These are phyloP conservation scores for Macadamia tetraphylla DNA, from an alignment of 164 flowering plant genomes.

Conservation along the genomic window DNA sequence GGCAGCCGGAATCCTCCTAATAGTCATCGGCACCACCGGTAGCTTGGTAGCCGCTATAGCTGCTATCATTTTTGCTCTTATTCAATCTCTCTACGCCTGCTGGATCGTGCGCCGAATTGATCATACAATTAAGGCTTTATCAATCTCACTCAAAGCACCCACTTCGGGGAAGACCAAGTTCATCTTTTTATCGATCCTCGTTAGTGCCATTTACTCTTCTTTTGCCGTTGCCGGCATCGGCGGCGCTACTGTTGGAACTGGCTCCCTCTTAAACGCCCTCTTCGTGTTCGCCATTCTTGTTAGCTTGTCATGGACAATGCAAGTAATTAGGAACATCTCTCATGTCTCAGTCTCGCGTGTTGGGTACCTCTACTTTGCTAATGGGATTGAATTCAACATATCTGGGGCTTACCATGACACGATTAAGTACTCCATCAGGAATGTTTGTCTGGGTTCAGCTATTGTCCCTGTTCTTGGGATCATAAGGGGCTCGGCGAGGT, in stretches of 20 bases:
- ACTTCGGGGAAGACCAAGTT: conserved; percentile 10
- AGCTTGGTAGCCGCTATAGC: conserved; percentile 28
- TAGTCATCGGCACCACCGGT: conserved; percentile 25
- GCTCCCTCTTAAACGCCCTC: conserved; percentile 15
- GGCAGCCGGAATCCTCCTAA: conserved; percentile 32
- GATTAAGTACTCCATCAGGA: conserved; percentile 23
- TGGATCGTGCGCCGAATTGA: conserved; percentile 37
- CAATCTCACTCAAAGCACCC: conserved; percentile 23
- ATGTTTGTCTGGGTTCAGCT: conserved; percentile 42
- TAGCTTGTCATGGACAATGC: conserved; percentile 52
- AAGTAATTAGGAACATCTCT: conserved; percentile 35
- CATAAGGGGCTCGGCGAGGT: conserved; percentile 41
- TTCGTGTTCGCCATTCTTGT: conserved; percentile 35
- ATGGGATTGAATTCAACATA: conserved; percentile 17
- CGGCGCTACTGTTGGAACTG: conserved; percentile 20
- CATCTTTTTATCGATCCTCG: conserved; percentile 15
- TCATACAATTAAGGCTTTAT: conserved; percentile 27
- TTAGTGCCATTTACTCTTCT: conserved; percentile 19
- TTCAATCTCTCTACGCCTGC: conserved; percentile 48
- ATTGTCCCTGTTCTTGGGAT: conserved; percentile 35
- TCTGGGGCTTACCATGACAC: conserved; percentile 20
- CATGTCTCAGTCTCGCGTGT: conserved; percentile 35
- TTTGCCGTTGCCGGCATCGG: conserved; percentile 44
- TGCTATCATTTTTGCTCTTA: conserved; percentile 24
- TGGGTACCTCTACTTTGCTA: conserved; percentile 27